A percentile compares a stretch with the other conserved stretches of the same genome.
Conservation (phyloP, 2,329 filamentous ascomycete genomes). For the Ophiostoma perfectum region DNA sequence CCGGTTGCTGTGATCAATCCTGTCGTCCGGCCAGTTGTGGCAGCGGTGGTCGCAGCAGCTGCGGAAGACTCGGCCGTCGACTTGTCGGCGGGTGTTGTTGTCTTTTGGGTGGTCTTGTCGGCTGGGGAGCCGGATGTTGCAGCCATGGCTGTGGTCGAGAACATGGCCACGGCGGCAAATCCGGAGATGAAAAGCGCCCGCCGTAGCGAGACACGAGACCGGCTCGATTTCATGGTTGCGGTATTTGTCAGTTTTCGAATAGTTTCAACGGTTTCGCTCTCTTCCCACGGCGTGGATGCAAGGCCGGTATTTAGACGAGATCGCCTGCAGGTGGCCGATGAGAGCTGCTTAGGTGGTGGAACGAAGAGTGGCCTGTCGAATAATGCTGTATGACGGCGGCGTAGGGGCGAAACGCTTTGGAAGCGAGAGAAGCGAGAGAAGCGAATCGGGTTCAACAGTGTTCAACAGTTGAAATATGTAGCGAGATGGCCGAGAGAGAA, state of each 20-base stretch:
- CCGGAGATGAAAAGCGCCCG: conserved; percentile 33
- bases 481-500: too few relatives aligned
- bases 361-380: conserved; percentile 8
- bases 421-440: not conserved
- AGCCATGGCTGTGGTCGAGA: conserved; percentile 30
- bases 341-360: conserved; percentile 14
- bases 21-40: conserved; percentile 20
- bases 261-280: not conserved
- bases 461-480: too few relatives aligned
- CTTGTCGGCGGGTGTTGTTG: conserved; percentile 9
- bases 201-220: conserved; percentile 32
- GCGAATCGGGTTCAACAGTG: not conserved
- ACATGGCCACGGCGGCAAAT: conserved; percentile 29
- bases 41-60: conserved; percentile 24
- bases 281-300: not conserved
- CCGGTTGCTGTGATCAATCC: conserved; percentile 16
- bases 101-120: conserved; percentile 21
- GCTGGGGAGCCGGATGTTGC: conserved; percentile 21
- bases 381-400: conserved; percentile 5
- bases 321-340: not conserved
- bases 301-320: not conserved
- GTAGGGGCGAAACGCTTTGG: not conserved
- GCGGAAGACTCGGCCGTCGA: conserved; percentile 21
- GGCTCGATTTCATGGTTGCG: conserved; percentile 27
- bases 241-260: too few relatives aligned